Evolutionary conservation across 139 green algal genomes (phyloP).

Genomic region (Chlamydomonas incerta): DNA sequence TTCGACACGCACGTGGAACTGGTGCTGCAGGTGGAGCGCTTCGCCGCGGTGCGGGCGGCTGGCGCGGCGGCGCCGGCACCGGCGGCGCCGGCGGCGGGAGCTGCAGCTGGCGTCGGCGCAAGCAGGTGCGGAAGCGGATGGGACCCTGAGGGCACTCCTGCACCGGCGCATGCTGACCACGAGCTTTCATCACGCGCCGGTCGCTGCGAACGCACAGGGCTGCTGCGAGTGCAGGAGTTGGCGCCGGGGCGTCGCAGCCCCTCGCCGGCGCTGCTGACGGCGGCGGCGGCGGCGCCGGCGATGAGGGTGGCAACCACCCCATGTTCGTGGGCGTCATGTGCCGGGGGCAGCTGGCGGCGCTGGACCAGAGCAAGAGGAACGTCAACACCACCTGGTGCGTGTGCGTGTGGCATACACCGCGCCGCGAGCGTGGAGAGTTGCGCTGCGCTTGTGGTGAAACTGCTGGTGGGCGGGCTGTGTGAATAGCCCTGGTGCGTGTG

Average conservation of each 20-base stretch:
- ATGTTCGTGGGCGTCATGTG: slow-evolving; percentile 36
- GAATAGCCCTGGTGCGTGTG: no score
- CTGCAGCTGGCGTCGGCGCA: no score
- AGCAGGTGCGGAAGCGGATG: no score
- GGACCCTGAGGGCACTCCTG: no score
- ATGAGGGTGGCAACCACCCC: slow-evolving; percentile 23
- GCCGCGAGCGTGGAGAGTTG: no score
- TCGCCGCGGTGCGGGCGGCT: not conserved
- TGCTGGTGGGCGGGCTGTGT: no score
- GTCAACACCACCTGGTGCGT: slow-evolving; percentile 15
- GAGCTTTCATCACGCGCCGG: no score
- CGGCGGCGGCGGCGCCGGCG: not conserved
- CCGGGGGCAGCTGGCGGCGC: not conserved
- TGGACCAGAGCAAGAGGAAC: slow-evolving; percentile 7
- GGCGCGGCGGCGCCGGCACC: not conserved
- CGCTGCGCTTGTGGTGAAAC: no score
- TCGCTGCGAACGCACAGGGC: not conserved
- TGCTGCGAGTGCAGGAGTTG: not conserved
- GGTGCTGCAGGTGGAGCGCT: slow-evolving; percentile 4
- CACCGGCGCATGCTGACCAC: no score
- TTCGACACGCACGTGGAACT: slow-evolving; percentile 28
- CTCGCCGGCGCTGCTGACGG: not conserved
- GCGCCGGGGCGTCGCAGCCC: not conserved
- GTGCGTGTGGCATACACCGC: no score
- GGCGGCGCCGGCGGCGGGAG: not conserved